Conservation (phyloP, 83 land plant species). For the Thuja plicata region DNA sequence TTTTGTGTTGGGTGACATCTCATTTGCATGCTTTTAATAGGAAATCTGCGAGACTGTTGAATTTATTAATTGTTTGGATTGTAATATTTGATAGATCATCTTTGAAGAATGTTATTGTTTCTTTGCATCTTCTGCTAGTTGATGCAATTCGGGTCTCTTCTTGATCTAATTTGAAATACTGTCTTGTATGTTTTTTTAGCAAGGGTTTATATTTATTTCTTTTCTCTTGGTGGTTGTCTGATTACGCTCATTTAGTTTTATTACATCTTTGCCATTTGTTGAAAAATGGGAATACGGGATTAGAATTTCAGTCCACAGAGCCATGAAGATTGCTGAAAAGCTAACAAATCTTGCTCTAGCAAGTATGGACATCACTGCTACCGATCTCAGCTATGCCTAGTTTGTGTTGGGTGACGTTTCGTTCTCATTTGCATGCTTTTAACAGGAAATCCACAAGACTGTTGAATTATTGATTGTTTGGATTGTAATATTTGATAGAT, state of each 20-base stretch:
- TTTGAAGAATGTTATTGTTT: background rate
- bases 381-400: background rate
- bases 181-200: background rate
- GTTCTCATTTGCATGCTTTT: background rate
- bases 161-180: background rate
- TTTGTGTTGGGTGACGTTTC: background rate
- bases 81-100: background rate
- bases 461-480: background rate
- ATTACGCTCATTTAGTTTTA: background rate
- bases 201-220: background rate
- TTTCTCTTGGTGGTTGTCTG: background rate
- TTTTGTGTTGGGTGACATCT: background rate
- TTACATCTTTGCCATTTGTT: background rate
- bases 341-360: background rate
- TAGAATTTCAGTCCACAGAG: background rate
- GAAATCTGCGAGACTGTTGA: background rate
- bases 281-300: background rate
- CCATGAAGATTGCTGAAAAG: background rate
- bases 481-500: background rate
- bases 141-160: background rate
- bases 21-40: background rate
- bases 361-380: too few relatives aligned
- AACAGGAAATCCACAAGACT: background rate
- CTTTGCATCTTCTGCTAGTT: background rate
- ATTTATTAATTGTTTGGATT: background rate